Base-by-base conservation (phyloP, 106 monocot genomes). In the Allium cepa region DNA sequence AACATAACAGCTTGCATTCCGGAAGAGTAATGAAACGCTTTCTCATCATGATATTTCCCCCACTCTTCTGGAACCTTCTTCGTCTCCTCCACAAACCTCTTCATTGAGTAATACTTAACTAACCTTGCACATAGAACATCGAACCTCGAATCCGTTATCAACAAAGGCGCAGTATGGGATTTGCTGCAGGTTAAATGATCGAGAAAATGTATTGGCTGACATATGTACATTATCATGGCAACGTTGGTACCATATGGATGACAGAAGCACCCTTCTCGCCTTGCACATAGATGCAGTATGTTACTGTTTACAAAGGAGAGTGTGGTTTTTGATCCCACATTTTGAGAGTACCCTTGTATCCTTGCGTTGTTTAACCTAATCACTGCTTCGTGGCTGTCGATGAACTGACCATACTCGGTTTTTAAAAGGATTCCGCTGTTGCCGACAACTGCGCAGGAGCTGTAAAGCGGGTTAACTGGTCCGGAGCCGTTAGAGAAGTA, bases 1-100 rank as follows among this genome's bases (percentile, higher is more conserved):
- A 86, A 74, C 93, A 86, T 74, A 49, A 93, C 79, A 9, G 89
- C 93, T 77, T 93, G 93, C 79, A 93, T 77, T 51, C 93, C 93
- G 17, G 85, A 93, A 9, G 93, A 93, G 73, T 93, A 93, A 63
- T 88, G 93, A 66, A 93, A 89, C 68, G 75, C 68, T 75, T 70
- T 79, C 53, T 69, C 83, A 53, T 93, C 88, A 17, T 81, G 81
- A 8, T 8, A 22, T 75, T 78, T 79, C 10, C 55, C 22, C 93
- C 89, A 93, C 49, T 88, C 78, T 49, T 66, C 78, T 11, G 73
- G 69, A 10, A 45, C 53, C 70, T 69, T 81, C 4, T 83, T 77
- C 1, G 75, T 84, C 64, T 72, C 70, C 63, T 77, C 86, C 4
- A 69, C 77, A 56, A 93, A 93, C 66, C 69, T 52, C 75, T 76